Evolutionary conservation across 1,284 basidiomycete genomes (phyloP), one percentile per base, ranked within the genome.

Genomic region (Cutaneotrichosporon curvatum): DNA sequence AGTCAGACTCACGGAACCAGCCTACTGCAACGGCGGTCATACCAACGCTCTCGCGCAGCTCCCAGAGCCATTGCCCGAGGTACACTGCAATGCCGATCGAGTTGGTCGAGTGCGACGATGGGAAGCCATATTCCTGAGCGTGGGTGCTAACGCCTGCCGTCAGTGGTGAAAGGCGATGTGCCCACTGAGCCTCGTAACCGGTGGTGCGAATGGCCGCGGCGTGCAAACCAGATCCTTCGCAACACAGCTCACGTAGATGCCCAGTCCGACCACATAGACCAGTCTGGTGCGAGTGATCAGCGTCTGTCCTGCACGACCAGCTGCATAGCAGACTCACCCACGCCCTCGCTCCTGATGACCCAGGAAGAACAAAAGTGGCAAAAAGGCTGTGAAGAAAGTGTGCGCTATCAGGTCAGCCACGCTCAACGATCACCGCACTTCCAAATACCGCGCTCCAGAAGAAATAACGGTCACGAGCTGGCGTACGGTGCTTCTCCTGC

Each of bases 81-180:
- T 84, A 86, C 4, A 94, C 76, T 0, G 88, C 89, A 55, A 94
- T 87, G 31, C 87, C 89, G 45, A 91, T 79, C 40, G 82, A 81
- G 67, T 94, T 96, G 2, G 92, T 90, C 2, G 89, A 87, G 65
- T 98, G 94, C 0, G 92, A 96, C 0, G 91, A 96, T 0, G 91
- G 92, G 65, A 97, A 96, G 15, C 94, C 70, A 44, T 71, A 71
- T 56, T 74, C 74, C 34, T 73, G 64, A 36, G 89, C 86, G 62
- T 89, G 87, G 0, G 78, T 81, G 32, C 86, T 85, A 56, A 90
- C 85, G 3, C 83, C 87, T 57, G 4, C 2, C n/a, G 37, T 40
- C 34, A 34, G 38, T 43, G 45, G 20, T 11, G 16, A 12, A 4
- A n/a, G 12, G 1, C 19, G 21, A 15, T 5, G n/a, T 19, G 9